Percentiles rank a stretch among this genome's conserved stretches.
phyloP scores from a whole-genome alignment of 1,139 yeast species.

The Hyphopichia wangnamkhiaoensis region DNA sequence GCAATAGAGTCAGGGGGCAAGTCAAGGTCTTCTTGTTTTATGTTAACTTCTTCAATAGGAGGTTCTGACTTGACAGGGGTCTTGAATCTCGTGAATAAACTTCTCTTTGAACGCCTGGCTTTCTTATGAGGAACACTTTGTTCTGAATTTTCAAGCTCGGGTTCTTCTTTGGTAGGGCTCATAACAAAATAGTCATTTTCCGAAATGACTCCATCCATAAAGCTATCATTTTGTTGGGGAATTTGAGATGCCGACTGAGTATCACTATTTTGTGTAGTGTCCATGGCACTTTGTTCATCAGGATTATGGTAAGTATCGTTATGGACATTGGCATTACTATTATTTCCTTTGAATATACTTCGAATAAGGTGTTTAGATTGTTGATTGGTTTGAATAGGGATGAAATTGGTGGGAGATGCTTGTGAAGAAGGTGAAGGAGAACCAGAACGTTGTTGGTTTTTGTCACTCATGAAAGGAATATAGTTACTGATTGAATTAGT shows the following conservation, averaged over 20 bases:
- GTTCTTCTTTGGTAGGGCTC: slow-evolving; percentile 24
- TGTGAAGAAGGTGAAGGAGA: slow-evolving; percentile 23
- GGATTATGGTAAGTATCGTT: background rate
- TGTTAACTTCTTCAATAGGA: background rate
- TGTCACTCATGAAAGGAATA: slow-evolving; percentile 48
- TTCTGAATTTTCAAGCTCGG: slow-evolving; percentile 16
- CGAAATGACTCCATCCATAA: slow-evolving; percentile 1
- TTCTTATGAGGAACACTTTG: slow-evolving; percentile 20
- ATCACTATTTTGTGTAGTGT: background rate
- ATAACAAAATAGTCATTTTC: slow-evolving; percentile 9
- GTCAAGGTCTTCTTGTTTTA: background rate
- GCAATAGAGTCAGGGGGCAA: background rate
- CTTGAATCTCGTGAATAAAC: slow-evolving; percentile 45
- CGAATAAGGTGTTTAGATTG: slow-evolving; percentile 40
- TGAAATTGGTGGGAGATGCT: slow-evolving; percentile 7
- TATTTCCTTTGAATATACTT: slow-evolving; percentile 40
- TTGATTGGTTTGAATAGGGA: slow-evolving; percentile 6
- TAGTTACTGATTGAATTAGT: slow-evolving; percentile 43
- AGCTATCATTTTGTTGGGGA: background rate
- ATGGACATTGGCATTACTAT: slow-evolving; percentile 4
- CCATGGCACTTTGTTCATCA: background rate
- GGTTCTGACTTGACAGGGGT: slow-evolving; percentile 27
- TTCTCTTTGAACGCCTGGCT: slow-evolving; percentile 34
- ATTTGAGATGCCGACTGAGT: background rate
- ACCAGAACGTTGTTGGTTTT: slow-evolving; percentile 25